A percentile compares a stretch with the other conserved stretches of the same genome.
phyloP scores from a whole-genome alignment of 495 filamentous ascomycete genomes.

The Hypoxylon subgilvum region DNA sequence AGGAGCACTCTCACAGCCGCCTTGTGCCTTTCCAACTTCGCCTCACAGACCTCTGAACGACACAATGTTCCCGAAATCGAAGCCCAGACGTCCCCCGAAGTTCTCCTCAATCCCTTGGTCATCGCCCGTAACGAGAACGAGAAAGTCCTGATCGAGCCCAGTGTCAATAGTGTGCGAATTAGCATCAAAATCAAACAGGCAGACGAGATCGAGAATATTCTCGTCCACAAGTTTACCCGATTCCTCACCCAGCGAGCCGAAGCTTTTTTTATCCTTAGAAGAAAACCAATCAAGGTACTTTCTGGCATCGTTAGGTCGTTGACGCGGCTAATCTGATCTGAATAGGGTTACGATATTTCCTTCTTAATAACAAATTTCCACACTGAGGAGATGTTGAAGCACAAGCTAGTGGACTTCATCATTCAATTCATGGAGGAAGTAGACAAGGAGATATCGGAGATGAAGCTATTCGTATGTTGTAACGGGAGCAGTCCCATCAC shows the following conservation, averaged over 20 bases:
- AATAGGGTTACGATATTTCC: conserved; percentile 95
- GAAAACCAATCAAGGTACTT: conserved; percentile 90
- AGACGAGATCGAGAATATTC: conserved; percentile 96
- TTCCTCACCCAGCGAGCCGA: conserved; percentile 96
- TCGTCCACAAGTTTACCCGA: conserved; percentile 96
- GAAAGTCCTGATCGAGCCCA: conserved; percentile 89
- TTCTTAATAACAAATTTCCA: conserved; percentile 99
- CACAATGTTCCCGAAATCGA: conserved; percentile 99
- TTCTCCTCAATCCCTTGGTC: conserved; percentile 87
- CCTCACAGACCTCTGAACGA: conserved; percentile 91
- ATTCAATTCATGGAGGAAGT: conserved; percentile 99
- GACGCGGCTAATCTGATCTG: neutral
- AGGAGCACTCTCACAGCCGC: conserved; percentile 92
- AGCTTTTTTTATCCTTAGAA: conserved; percentile 93
- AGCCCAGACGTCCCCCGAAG: conserved; percentile 87
- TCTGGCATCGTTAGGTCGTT: neutral
- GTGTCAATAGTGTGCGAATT: conserved; percentile 91
- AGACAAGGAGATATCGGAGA: conserved; percentile 98
- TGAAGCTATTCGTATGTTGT: conserved; percentile 95
- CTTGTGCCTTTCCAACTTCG: conserved; percentile 94
- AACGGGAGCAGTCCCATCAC: neutral
- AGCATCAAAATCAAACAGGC: conserved; percentile 99
- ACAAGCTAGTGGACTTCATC: conserved; percentile 98
- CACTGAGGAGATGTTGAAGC: conserved; percentile 96
- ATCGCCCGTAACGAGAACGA: conserved; percentile 95